Percentiles rank a stretch among this genome's conserved stretches.
phyloP scores from a whole-genome alignment of 768 basidiomycete species.

The Podaxis rugospora region DNA sequence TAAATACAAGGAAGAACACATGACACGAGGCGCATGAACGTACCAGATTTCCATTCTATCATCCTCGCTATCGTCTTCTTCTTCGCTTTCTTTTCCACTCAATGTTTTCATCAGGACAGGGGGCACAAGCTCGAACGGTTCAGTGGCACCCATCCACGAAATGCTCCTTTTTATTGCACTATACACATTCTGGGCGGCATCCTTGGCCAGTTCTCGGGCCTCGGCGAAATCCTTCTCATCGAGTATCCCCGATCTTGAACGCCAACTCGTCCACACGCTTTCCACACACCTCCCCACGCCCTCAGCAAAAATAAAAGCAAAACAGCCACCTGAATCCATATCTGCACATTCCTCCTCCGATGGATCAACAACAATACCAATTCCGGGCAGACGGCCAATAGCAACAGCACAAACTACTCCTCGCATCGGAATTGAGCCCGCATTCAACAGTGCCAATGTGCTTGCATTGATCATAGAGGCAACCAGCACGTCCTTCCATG shows the following conservation, averaged over 20 bases:
- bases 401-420: constrained; percentile 72
- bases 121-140: background rate
- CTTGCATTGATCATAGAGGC: constrained; percentile 71
- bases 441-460: constrained; percentile 62
- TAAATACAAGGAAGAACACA: background rate
- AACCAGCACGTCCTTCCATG: constrained; percentile 38
- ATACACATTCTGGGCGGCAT: constrained; percentile 46
- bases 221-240: constrained; percentile 34
- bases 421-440: constrained; percentile 68
- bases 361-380: constrained; percentile 48
- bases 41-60: constrained; percentile 40
- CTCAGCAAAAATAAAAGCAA: constrained; percentile 58
- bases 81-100: constrained; percentile 6
- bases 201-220: constrained; percentile 47
- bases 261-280: constrained; percentile 60
- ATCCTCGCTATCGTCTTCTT: constrained; percentile 25
- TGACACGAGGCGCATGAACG: background rate
- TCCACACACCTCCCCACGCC: constrained; percentile 15
- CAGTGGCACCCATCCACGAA: constrained; percentile 12
- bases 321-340: constrained; percentile 51
- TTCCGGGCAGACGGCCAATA: constrained; percentile 34
- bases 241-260: constrained; percentile 27
- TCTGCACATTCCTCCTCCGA: constrained; percentile 33
- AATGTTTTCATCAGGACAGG: constrained; percentile 4
- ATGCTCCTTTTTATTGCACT: constrained; percentile 40